Percentiles rank a stretch among this genome's conserved stretches.
phyloP scores from a whole-genome alignment of 305 asterid species.

The Fraxinus greggii region DNA sequence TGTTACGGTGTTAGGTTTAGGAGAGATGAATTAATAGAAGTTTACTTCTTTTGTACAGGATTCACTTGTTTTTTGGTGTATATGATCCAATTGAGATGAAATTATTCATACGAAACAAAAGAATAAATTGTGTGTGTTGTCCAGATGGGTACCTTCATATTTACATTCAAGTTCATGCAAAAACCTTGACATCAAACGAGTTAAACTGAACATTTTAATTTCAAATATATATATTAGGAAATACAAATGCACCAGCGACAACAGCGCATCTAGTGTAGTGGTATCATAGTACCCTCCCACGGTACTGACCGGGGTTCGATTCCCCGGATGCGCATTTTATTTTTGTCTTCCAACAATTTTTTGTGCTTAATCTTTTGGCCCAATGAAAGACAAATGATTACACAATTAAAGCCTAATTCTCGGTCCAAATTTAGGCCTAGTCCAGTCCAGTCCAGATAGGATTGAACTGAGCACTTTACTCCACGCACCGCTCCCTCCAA shows the following conservation, averaged over 20 bases:
- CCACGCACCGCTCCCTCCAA: background rate
- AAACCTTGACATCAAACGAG: too few species aligned
- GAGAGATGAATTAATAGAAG: background rate
- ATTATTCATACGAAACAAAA: background rate
- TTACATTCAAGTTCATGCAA: background rate
- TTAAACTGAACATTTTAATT: too few species aligned
- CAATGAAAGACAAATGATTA: background rate
- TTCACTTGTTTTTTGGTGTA: background rate
- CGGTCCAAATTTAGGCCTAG: background rate
- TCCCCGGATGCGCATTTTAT: slow-evolving; percentile 58
- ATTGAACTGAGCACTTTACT: background rate
- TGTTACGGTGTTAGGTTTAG: background rate
- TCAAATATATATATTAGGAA: too few species aligned
- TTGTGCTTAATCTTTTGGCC: background rate
- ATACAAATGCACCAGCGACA: background rate
- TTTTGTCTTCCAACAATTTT: too few species aligned
- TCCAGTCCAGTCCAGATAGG: background rate
- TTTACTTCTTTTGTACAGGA: background rate
- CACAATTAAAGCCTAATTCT: background rate
- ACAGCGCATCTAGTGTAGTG: slow-evolving; percentile 95
- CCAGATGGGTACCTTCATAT: background rate
- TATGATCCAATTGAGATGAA: background rate
- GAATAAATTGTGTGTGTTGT: background rate
- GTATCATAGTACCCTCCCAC: slow-evolving; percentile 99
- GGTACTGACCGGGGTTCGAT: slow-evolving; percentile 98